These are phyloP conservation scores for Nannochloris sp. DNA, from an alignment of 139 green algal genomes.

Conservation along the genomic window DNA sequence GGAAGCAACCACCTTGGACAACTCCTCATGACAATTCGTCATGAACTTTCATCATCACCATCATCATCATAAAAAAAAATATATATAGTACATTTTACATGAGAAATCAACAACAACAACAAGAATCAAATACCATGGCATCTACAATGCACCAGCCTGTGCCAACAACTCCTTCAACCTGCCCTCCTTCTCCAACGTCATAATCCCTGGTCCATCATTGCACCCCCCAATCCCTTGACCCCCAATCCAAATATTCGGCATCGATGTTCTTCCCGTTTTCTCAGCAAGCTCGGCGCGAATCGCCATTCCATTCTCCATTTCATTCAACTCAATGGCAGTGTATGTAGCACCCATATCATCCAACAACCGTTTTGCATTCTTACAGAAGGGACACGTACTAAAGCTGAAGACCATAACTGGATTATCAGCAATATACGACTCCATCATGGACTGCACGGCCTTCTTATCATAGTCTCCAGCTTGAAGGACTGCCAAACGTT, in stretches of 20 bases:
- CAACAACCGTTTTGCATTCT: conserved; percentile 46
- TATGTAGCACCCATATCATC: conserved; percentile 38
- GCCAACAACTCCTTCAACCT: conserved; percentile 50
- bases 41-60: conserved; percentile 32
- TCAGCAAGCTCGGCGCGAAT: conserved; percentile 32
- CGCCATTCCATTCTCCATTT: conserved; percentile 37
- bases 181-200: conserved; percentile 47
- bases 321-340: conserved; percentile 44
- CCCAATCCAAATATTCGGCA: conserved; percentile 56
- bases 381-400: conserved; percentile 39
- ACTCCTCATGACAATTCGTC: conserved; percentile 76
- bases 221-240: conserved; percentile 43
- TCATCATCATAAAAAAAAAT: no score
- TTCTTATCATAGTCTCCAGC: conserved; percentile 41
- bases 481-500: conserved; percentile 22
- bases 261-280: conserved; percentile 39
- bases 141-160: conserved; percentile 43
- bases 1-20: conserved; percentile 80
- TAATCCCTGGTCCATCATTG: conserved; percentile 58
- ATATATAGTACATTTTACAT: no score
- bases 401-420: conserved; percentile 25
- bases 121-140: background rate
- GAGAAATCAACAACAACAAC: conserved; percentile 2
- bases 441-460: conserved; percentile 19
- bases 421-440: conserved; percentile 24